Conservation (phyloP, 2,329 filamentous ascomycete species). For the Ascochyta rabiei region DNA sequence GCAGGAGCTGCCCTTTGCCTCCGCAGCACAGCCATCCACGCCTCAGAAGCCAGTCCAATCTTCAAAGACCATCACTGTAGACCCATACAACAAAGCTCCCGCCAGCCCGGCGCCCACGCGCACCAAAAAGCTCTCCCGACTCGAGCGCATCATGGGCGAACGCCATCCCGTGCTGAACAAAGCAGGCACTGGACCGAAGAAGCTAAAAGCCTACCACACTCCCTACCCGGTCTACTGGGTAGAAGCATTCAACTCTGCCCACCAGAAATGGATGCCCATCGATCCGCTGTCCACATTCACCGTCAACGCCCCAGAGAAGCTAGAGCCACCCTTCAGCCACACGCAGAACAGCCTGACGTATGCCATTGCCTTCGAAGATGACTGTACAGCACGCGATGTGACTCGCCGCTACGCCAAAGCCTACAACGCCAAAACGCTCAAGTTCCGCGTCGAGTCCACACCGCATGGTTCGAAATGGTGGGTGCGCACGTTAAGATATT, state of each 20-base stretch:
- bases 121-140: constrained; percentile 40
- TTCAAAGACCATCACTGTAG: constrained; percentile 35
- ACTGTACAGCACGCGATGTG: constrained; percentile 80
- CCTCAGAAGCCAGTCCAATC: constrained; percentile 31
- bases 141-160: constrained; percentile 42
- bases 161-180: constrained; percentile 33
- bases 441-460: constrained; percentile 74
- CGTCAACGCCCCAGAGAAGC: constrained; percentile 73
- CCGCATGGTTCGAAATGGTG: constrained; percentile 63
- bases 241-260: constrained; percentile 82
- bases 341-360: constrained; percentile 79
- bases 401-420: constrained; percentile 86
- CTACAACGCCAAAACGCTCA: constrained; percentile 88
- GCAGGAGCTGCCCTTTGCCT: constrained; percentile 76
- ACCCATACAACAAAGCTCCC: constrained; percentile 40
- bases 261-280: constrained; percentile 90
- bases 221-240: constrained; percentile 90
- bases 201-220: constrained; percentile 67
- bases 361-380: constrained; percentile 82
- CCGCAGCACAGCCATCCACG: constrained; percentile 39
- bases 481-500: constrained; percentile 55
- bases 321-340: constrained; percentile 85
- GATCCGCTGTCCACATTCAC: constrained; percentile 83
- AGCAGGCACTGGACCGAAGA: constrained; percentile 42
- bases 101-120: constrained; percentile 26